phyloP scores from a whole-genome alignment of 257 asterid genomes.

The Ilex asprella region DNA sequence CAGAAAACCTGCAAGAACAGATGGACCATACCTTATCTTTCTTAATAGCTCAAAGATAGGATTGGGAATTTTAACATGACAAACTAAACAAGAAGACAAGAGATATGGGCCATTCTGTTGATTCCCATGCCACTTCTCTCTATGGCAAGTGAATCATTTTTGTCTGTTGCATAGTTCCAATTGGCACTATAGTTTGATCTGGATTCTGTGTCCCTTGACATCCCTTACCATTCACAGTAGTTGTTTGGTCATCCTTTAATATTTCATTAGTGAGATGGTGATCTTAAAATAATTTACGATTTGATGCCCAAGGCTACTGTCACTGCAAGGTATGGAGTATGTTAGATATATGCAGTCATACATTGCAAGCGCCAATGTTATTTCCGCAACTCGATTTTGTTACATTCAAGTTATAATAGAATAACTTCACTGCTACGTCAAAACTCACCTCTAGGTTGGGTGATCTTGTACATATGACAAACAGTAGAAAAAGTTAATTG shows the following conservation, averaged over 20 bases:
- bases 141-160: conserved; percentile 12
- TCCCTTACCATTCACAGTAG: not conserved
- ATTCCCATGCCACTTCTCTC: conserved; percentile 1
- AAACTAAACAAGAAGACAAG: conserved; percentile 5
- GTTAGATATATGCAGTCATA: too few species aligned
- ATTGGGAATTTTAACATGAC: not conserved
- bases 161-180: conserved; percentile 12
- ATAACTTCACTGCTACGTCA: too few species aligned
- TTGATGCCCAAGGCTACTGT: too few species aligned
- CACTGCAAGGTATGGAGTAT: too few species aligned
- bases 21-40: not conserved
- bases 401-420: too few species aligned
- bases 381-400: too few species aligned
- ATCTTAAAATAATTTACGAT: too few species aligned
- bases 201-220: conserved; percentile 11
- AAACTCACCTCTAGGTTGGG: too few species aligned
- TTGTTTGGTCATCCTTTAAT: not conserved
- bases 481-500: too few species aligned
- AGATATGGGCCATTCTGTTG: conserved; percentile 13
- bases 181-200: conserved; percentile 12
- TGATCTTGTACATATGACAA: too few species aligned
- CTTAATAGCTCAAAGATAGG: not conserved
- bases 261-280: too few species aligned
- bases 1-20: not conserved
- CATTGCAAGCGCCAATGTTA: too few species aligned